Evolutionary conservation across 1,139 yeast genomes (phyloP).

Genomic region (Geotrichum reessii): DNA sequence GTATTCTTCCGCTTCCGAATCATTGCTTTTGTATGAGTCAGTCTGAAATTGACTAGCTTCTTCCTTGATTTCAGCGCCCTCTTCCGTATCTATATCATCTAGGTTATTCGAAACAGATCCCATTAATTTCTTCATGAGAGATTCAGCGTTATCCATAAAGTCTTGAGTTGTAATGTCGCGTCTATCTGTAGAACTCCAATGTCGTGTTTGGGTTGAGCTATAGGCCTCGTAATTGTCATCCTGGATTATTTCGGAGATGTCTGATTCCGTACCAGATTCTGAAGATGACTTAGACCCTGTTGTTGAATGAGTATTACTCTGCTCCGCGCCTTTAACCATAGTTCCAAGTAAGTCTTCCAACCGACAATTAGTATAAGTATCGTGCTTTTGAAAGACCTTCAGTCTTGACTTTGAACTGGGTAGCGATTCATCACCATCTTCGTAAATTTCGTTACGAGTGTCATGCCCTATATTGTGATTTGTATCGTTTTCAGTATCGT

Average conservation of each 20-base stretch:
- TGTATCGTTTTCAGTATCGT: not conserved
- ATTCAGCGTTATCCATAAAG: conserved; percentile 17
- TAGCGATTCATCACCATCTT: not conserved
- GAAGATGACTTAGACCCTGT: conserved; percentile 1
- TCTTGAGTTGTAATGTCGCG: conserved; percentile 18
- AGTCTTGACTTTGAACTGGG: conserved; percentile 9
- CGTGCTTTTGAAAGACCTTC: conserved; percentile 16
- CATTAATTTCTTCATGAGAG: conserved; percentile 14
- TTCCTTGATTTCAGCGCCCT: not conserved
- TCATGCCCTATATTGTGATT: not conserved
- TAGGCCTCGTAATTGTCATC: conserved; percentile 1
- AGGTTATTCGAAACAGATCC: not conserved
- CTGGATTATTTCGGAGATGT: not conserved
- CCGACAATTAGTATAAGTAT: conserved; percentile 15
- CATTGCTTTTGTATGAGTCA: conserved; percentile 5
- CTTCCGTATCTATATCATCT: not conserved
- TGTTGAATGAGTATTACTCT: not conserved
- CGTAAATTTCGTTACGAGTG: not conserved
- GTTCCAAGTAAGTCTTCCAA: conserved; percentile 12
- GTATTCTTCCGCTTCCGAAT: not conserved
- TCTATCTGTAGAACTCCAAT: conserved; percentile 17
- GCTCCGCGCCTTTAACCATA: conserved; percentile 1
- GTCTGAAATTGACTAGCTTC: conserved; percentile 3
- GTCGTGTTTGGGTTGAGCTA: not conserved
- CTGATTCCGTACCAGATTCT: conserved; percentile 4